Conservation (phyloP, 257 asterid genomes). For the Scutellaria barbata region DNA sequence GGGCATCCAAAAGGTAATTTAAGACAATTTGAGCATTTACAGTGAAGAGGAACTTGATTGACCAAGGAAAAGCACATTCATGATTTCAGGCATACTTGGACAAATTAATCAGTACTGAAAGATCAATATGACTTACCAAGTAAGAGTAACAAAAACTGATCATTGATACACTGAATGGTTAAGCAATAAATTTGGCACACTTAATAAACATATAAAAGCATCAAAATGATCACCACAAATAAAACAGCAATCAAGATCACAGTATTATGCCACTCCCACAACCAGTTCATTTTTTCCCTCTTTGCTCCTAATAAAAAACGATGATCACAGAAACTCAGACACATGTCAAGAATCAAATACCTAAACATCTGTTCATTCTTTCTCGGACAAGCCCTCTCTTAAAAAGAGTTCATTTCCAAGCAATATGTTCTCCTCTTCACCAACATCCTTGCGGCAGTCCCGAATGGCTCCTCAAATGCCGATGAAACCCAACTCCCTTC, state of each 20-base stretch:
- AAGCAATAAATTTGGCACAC: neutral
- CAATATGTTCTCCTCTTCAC: conserved; percentile 85
- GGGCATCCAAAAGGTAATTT: neutral
- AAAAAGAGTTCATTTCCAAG: conserved; percentile 92
- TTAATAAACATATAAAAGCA: conserved; percentile 3
- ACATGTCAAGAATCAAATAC: conserved; percentile 34
- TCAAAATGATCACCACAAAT: neutral
- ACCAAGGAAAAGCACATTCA: conserved; percentile 17
- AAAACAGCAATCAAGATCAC: neutral
- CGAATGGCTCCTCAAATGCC: conserved; percentile 78
- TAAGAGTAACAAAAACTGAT: neutral
- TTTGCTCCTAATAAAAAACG: neutral
- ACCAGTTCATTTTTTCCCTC: neutral
- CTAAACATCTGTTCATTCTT: conserved; percentile 34
- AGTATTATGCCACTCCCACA: neutral
- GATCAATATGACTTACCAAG: neutral
- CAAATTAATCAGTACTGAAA: conserved; percentile 13
- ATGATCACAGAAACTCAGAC: conserved; percentile 2
- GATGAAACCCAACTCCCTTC: conserved; percentile 74
- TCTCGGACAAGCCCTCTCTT: conserved; percentile 33
- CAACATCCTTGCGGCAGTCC: conserved; percentile 83
- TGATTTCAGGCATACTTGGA: conserved; percentile 20
- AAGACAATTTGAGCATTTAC: neutral
- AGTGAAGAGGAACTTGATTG: neutral
- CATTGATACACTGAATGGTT: too few species aligned